Percentiles rank a stretch among this genome's conserved stretches.
phyloP scores from a whole-genome alignment of 345 rosid species.

The Eutrema japonicum region DNA sequence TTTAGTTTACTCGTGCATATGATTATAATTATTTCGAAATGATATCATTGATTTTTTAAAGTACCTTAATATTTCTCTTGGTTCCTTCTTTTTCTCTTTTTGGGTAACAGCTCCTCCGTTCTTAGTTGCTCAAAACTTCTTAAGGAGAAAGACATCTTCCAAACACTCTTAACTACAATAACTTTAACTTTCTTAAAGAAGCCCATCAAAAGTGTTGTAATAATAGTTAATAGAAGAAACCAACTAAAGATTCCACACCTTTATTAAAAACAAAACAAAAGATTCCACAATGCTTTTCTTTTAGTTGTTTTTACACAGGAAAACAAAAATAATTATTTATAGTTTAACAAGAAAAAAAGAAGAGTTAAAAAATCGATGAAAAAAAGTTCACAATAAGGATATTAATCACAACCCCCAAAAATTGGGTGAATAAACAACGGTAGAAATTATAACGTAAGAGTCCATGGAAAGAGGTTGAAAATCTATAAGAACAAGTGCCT shows the following conservation, averaged over 20 bases:
- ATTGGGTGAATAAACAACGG: not conserved
- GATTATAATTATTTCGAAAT: not conserved
- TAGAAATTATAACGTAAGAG: too few relatives aligned
- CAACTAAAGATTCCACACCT: constrained; percentile 6
- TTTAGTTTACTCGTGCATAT: not conserved
- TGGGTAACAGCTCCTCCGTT: constrained; percentile 11
- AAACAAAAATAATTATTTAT: not conserved
- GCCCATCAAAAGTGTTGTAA: not conserved
- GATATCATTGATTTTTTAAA: not conserved
- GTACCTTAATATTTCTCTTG: not conserved
- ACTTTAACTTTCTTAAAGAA: not conserved
- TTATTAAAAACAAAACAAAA: not conserved
- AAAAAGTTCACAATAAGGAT: too few relatives aligned
- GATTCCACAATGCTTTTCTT: constrained; percentile 13
- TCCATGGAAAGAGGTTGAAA: too few relatives aligned
- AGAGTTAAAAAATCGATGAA: not conserved
- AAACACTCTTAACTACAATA: not conserved
- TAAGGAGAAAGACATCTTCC: not conserved
- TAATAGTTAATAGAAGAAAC: not conserved
- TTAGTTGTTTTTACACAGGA: not conserved
- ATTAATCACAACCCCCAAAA: too few relatives aligned
- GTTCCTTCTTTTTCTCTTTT: not conserved
- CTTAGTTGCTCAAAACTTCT: not conserved
- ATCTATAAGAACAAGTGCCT: too few relatives aligned
- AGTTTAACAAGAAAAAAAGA: not conserved